Conservation (phyloP, 257 asterid species). For the Rauvolfia tetraphylla region DNA sequence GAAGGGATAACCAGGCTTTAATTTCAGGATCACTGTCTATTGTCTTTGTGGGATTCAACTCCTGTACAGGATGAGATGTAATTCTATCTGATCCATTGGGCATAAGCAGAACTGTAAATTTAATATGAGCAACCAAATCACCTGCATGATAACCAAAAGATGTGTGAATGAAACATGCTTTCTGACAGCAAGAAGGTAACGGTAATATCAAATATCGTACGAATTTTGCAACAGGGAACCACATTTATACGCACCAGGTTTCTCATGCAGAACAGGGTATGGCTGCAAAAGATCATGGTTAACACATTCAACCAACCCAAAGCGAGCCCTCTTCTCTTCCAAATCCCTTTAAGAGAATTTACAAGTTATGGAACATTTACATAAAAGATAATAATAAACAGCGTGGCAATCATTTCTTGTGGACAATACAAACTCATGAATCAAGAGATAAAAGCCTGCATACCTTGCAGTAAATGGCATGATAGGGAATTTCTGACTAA, state of each 20-base stretch:
- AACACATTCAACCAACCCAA: conserved; percentile 88
- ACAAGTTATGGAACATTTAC: background rate
- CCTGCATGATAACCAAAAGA: conserved; percentile 41
- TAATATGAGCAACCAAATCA: conserved; percentile 85
- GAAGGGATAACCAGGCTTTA: conserved; percentile 75
- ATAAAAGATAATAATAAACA: background rate
- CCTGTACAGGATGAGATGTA: conserved; percentile 84
- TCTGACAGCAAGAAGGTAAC: background rate
- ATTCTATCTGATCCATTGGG: conserved; percentile 90
- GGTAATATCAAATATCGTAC: background rate
- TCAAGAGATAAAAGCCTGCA: conserved; percentile 16
- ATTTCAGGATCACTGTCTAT: conserved; percentile 70
- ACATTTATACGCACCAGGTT: conserved; percentile 51
- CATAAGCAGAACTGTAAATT: conserved; percentile 87
- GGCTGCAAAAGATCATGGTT: conserved; percentile 94
- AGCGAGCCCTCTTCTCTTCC: conserved; percentile 91
- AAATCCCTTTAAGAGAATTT: conserved; percentile 59
- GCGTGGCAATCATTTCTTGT: background rate
- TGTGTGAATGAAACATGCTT: background rate
- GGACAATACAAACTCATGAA: background rate
- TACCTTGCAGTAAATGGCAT: conserved; percentile 85
- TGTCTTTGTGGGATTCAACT: conserved; percentile 62
- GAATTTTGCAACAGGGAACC: background rate
- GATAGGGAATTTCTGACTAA: conserved; percentile 81
- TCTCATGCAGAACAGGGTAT: conserved; percentile 91